Evolutionary conservation across 768 basidiomycete genomes (phyloP).

Genomic region (Pleurotus platypus): DNA sequence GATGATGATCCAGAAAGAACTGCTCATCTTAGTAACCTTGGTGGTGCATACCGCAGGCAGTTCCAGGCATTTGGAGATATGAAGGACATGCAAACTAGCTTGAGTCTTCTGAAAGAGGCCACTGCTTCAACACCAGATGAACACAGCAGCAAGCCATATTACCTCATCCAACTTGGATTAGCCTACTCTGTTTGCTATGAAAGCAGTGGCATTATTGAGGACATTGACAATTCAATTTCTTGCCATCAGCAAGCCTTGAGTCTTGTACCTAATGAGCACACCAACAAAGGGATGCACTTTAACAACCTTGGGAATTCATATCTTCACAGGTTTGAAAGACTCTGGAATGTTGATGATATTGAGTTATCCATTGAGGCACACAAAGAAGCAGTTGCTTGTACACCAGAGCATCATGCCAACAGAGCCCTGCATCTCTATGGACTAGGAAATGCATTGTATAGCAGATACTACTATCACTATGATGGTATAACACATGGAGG

Average conservation of each 20-base stretch:
- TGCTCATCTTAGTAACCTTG: constrained; percentile 10
- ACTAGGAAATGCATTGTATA: neutral
- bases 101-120: constrained; percentile 9
- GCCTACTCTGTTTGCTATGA: constrained; percentile 19
- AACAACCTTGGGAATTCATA: constrained; percentile 14
- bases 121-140: constrained; percentile 9
- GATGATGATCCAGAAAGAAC: constrained; percentile 6
- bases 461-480: neutral
- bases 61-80: constrained; percentile 12
- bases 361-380: constrained; percentile 8
- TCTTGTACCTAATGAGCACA: constrained; percentile 7
- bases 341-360: constrained; percentile 7
- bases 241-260: constrained; percentile 5
- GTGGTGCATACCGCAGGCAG: constrained; percentile 7
- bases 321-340: constrained; percentile 13
- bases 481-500: neutral
- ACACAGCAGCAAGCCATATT: constrained; percentile 7
- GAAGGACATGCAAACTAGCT: constrained; percentile 13
- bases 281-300: neutral
- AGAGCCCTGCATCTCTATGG: neutral
- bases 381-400: constrained; percentile 8
- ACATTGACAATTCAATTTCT: constrained; percentile 18
- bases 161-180: constrained; percentile 17
- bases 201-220: constrained; percentile 18
- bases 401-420: neutral